Base-by-base conservation (phyloP, 768 basidiomycete genomes). In the Lactarius hengduanensis region DNA sequence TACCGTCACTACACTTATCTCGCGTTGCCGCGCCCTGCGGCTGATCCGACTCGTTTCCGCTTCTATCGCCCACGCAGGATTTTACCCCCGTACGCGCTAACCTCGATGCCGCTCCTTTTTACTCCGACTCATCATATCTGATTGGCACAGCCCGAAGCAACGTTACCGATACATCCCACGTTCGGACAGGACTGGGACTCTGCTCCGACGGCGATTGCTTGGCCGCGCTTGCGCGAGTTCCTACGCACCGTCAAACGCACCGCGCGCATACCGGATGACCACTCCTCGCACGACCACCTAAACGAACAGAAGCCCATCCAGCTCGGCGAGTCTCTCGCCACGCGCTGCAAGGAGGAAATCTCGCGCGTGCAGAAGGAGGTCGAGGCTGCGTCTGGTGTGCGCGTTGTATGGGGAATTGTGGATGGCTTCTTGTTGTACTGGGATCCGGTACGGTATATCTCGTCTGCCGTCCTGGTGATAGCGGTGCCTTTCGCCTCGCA, bases 371-470 rank as follows among this genome's bases (percentile, higher is more conserved):
- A 83, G 65, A 72, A 78, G 43, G 77, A 82, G 68, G 76, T 76
- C 57, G 78, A 79, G 65, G 74, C 72, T 57, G 75, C 77, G 38
- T 34, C 65, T 22, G 80, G 81, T 30, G 78, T 83, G 70, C 82
- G 81, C 64, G 73, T 94, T 9, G 77, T 87, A 26, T 95, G 92
- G 88, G 92, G 86, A 2, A 78, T 99, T 55, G 85, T 96, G 1
- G 97, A 98, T 70, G 97, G 97, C 0, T 99, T 99, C 78, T 77
- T 99, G 69, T 76, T 98, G 50, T 97, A 95, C 73, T 97, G 92
- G 91, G 83, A 96, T 73, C 78, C 85, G 74, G 94, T 92, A 72
- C 62, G 80, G 30, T 54, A 26, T 63, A n/a, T 32, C 50, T n/a
- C 4, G 22, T 47, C 26, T 56, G 36, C 36, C 55, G 53, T 26